Conservation (phyloP, 2,329 filamentous ascomycete genomes). For the Cercospora sesami region DNA sequence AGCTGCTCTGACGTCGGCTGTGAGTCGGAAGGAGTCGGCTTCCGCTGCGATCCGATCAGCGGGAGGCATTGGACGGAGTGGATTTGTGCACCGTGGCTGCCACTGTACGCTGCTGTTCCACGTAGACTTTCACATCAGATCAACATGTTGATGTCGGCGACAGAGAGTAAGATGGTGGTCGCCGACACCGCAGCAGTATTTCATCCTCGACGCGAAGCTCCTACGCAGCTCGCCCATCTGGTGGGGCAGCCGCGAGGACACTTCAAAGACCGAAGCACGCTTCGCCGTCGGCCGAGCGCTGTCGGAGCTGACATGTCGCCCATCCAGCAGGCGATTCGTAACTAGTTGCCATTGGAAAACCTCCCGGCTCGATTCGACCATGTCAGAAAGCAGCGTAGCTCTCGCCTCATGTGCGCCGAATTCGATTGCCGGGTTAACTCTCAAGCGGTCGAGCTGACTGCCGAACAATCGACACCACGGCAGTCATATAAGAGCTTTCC, state of each 20-base stretch:
- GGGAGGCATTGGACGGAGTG: not conserved
- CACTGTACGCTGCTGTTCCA: not conserved
- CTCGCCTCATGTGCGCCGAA: slow-evolving; percentile 17
- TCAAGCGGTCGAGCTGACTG: slow-evolving; percentile 14
- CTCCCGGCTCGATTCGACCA: slow-evolving; percentile 9
- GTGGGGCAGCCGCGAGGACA: not conserved
- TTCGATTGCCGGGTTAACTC: slow-evolving; percentile 18
- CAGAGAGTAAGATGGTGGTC: not conserved
- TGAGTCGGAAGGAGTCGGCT: not conserved
- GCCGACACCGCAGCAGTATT: not conserved
- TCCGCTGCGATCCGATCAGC: not conserved
- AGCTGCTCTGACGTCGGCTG: not conserved
- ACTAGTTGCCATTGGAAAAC: slow-evolving; percentile 19
- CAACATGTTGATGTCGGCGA: not conserved
- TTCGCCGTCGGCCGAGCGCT: slow-evolving; percentile 6
- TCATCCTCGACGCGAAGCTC: not conserved
- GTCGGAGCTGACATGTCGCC: not conserved
- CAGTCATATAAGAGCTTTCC: slow-evolving; percentile 4
- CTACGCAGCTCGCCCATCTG: not conserved
- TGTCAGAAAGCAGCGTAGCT: slow-evolving; percentile 13
- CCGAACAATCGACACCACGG: not conserved
- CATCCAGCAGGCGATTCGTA: slow-evolving; percentile 15
- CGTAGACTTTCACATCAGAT: not conserved
- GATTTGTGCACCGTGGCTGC: not conserved
- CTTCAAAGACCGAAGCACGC: not conserved